Evolutionary conservation across 2,329 filamentous ascomycete genomes (phyloP).

Genomic region (Aspergillus sp.): DNA sequence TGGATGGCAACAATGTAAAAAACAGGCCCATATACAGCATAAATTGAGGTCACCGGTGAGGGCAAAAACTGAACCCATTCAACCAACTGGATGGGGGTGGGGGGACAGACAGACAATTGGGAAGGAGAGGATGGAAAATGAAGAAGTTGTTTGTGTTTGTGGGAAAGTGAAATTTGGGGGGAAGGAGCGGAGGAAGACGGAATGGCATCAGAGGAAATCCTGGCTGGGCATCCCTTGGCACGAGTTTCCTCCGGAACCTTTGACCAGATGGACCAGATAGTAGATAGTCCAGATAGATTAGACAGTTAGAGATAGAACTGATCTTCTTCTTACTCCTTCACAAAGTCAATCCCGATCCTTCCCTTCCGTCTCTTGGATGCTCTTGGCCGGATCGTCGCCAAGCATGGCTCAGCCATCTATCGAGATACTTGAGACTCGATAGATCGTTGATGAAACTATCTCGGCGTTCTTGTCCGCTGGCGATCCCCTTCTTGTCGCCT

Average conservation of each 20-base stretch:
- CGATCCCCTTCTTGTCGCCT: not conserved
- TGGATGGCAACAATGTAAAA: not conserved
- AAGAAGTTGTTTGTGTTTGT: no score
- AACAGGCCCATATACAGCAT: not conserved
- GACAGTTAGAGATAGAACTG: not conserved
- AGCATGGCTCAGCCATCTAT: conserved; percentile 3
- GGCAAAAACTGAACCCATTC: no score
- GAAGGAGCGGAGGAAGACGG: not conserved
- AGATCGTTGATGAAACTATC: not conserved
- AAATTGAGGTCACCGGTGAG: not conserved
- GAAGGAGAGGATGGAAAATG: not conserved
- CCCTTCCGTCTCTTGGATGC: no score
- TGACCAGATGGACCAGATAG: no score
- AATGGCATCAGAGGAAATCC: not conserved
- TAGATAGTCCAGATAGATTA: no score
- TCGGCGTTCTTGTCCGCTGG: not conserved
- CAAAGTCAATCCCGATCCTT: no score
- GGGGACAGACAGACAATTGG: no score
- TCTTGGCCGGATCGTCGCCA: conserved; percentile 3
- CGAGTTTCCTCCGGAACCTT: not conserved
- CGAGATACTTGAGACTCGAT: not conserved
- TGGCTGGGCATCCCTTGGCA: not conserved
- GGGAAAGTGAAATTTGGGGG: not conserved
- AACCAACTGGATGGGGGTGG: no score
- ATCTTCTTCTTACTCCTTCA: not conserved